Evolutionary conservation across 2,329 filamentous ascomycete species (phyloP).

Genomic region (Penicillium brevicompactum): DNA sequence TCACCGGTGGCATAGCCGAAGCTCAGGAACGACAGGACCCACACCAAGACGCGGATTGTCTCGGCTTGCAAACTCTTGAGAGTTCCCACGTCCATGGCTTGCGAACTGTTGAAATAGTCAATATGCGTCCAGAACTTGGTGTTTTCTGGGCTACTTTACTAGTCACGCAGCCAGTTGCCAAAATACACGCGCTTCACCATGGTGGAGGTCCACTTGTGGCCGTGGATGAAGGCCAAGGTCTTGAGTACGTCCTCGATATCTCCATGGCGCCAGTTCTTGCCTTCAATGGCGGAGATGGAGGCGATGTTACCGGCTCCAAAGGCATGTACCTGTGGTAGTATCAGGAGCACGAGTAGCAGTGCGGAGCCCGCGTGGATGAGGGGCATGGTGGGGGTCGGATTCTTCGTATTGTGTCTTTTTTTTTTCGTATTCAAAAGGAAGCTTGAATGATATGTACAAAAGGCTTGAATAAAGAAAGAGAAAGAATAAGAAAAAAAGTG

Average conservation of each 20-base stretch:
- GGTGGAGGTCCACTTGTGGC: slow-evolving; percentile 82
- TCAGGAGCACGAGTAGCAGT: slow-evolving; percentile 40
- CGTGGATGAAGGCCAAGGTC: slow-evolving; percentile 73
- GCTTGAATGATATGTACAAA: background rate
- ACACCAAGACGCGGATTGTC: slow-evolving; percentile 77
- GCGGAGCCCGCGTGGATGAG: slow-evolving; percentile 30
- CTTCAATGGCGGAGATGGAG: slow-evolving; percentile 53
- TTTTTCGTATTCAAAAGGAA: background rate
- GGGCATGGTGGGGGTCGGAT: slow-evolving; percentile 16
- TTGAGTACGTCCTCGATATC: slow-evolving; percentile 83
- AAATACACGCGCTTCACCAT: slow-evolving; percentile 79
- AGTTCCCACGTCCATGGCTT: slow-evolving; percentile 78
- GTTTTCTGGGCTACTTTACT: slow-evolving; percentile 42
- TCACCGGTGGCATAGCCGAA: slow-evolving; percentile 86
- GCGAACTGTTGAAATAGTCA: slow-evolving; percentile 53
- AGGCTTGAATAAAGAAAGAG: background rate
- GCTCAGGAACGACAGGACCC: slow-evolving; percentile 78
- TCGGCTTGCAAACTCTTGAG: slow-evolving; percentile 76
- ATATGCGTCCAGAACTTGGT: background rate
- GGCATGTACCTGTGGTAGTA: slow-evolving; percentile 43
- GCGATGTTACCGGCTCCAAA: slow-evolving; percentile 53
- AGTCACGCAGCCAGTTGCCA: slow-evolving; percentile 85
- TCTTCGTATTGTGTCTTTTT: background rate
- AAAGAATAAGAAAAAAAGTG: background rate
- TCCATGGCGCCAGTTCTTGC: slow-evolving; percentile 57